Evolutionary conservation across 495 filamentous ascomycete genomes (phyloP), one percentile per base, ranked within the genome.

Genomic region (Penicillium lividum): DNA sequence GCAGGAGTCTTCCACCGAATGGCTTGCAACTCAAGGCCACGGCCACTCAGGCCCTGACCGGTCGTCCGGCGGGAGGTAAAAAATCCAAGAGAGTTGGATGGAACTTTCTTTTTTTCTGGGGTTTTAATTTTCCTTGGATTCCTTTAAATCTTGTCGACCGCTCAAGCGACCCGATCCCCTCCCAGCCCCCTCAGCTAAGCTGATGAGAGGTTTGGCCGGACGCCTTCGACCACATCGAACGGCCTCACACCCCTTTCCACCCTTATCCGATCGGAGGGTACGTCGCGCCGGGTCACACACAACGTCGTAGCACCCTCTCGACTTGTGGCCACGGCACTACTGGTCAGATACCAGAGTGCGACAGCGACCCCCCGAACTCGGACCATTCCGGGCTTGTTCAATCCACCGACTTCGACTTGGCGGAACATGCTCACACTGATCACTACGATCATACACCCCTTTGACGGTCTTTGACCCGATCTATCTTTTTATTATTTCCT

Each of bases 1-100:
- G 58, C 85, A 85, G 60, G 86, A 83, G 53, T 86, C 84, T 31
- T 80, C 82, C 45, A 71, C 82, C 11, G 84, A 89, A 63, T 89
- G 86, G 87, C 76, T 86, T 50, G 80, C 78, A 31, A 77, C 81
- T 13, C 76, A 87, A 64, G 82, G 79, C 13, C 68, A 72, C 36
- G 74, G 74, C 15, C 66, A 74, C 45, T 70, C 72, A 4, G 76
- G 73, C 10, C 71, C 76, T 4, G 74, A 78, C 40, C 70, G 68
- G 46, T 72, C 71, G 1, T 63, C 53, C 25, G 73, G 68, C 31
- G 68, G 70, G 34, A 72, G 71, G 55, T 78, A 74, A 73, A 50
- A n/a, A 51, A 16, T n/a, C 9, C 22, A 18, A 22, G 25, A 33
- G 7, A n/a, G 46, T 49, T 28, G 27, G 46, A 49, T 49, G 16